A percentile compares a stretch with the other conserved stretches of the same genome.
Evolutionary conservation across 78 protist genomes (phyloP).

Genomic region (Emiliania huxleyi): DNA sequence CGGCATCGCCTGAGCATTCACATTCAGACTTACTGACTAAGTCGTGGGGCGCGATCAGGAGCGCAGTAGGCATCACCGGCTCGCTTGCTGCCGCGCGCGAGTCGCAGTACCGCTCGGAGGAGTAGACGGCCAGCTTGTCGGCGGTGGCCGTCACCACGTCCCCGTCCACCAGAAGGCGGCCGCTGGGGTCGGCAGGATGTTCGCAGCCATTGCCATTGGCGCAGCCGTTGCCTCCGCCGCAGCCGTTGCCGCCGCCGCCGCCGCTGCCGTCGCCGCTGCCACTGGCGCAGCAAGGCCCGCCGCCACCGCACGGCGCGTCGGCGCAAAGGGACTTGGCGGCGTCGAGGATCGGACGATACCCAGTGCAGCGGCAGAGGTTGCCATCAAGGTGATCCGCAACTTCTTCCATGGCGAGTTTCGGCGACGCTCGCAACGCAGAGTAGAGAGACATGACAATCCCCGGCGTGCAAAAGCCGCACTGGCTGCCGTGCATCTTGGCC

Average conservation of each 20-base stretch:
- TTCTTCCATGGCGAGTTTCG: background rate
- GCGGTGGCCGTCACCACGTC: too few relatives aligned
- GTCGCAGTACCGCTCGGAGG: too few relatives aligned
- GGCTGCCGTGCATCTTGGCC: background rate
- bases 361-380: slow-evolving; percentile 49
- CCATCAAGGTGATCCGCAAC: slow-evolving; percentile 88
- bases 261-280: background rate
- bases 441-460: slow-evolving; percentile 13
- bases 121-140: too few relatives aligned
- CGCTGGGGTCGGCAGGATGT: background rate
- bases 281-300: slow-evolving; percentile 94
- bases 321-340: slow-evolving; percentile 25
- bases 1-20: too few relatives aligned
- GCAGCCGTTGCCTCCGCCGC: slow-evolving; percentile 6
- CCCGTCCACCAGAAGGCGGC: too few relatives aligned
- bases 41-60: too few relatives aligned
- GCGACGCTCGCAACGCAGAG: background rate
- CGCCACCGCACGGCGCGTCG: background rate
- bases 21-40: too few relatives aligned
- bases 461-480: slow-evolving; percentile 44
- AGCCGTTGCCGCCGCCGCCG: background rate
- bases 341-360: slow-evolving; percentile 45
- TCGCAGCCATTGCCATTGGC: background rate
- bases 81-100: too few relatives aligned
- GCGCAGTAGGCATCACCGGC: too few relatives aligned